Evolutionary conservation across 164 flowering plant species (phyloP).

Genomic region (Buxus sempervirens): DNA sequence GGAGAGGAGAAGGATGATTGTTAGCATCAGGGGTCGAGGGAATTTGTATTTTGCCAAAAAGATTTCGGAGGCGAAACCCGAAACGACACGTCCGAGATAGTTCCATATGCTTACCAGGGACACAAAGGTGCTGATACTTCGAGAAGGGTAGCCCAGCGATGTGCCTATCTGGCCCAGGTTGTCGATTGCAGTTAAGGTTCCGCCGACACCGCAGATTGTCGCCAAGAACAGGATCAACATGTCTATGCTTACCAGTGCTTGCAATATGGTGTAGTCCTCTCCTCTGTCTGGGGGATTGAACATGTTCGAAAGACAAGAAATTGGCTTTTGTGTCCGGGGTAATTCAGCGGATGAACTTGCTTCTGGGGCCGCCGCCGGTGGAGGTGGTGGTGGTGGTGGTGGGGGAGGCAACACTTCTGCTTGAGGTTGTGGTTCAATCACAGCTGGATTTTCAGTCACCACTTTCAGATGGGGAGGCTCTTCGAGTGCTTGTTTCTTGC

Average conservation of each 20-base stretch:
- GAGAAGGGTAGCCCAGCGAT: no score
- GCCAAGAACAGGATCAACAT: no score
- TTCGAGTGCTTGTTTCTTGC: conserved; percentile 6
- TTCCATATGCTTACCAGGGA: conserved; percentile 71
- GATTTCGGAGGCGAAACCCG: conserved; percentile 53
- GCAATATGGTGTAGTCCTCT: conserved; percentile 58
- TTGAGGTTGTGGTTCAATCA: background rate
- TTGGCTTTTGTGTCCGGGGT: no score
- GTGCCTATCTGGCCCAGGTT: conserved; percentile 62
- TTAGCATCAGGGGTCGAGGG: conserved; percentile 54
- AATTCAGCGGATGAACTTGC: no score
- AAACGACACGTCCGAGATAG: conserved; percentile 41
- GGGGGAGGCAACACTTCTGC: background rate
- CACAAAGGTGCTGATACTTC: no score
- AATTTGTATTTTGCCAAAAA: conserved; percentile 39
- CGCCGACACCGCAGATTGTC: no score
- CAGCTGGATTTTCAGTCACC: conserved; percentile 9
- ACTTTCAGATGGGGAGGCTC: background rate
- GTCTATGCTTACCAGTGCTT: no score
- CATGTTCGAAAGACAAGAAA: conserved; percentile 18
- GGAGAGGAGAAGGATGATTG: conserved; percentile 37
- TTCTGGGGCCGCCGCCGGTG: no score
- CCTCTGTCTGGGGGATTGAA: conserved; percentile 53
- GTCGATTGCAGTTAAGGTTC: no score
- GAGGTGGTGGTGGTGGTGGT: no score